Evolutionary conservation across 305 asterid species (phyloP), one percentile per base, ranked within the genome.

Genomic region (Fraxinus baroniana): DNA sequence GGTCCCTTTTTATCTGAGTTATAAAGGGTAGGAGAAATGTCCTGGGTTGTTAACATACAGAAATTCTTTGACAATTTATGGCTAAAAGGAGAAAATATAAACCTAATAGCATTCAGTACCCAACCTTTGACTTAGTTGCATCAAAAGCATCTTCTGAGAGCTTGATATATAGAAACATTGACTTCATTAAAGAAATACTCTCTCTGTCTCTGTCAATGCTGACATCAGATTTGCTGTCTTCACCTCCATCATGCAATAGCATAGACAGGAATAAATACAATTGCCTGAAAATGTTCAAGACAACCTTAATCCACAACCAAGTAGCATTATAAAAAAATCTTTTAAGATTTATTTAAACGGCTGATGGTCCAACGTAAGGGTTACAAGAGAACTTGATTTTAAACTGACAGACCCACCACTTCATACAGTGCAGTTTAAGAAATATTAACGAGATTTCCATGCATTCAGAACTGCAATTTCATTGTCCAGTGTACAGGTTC

Each of bases 181-280:
- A 91, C 81, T 87, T 79, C 83, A 97, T 80, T 73, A 88, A 80
- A 28, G 93, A 89, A 81, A 91, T 78, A 76, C 91, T 91, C 81
- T 92, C 98, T 90, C 89, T 91, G 82, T 93, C 94, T 89, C 87
- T 95, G 91, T 86, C 91, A 81, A 74, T 76, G 85, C 66, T 84
- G 86, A 76, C 85, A 85, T 90, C 94, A 80, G 94, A 84, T 86
- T 93, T 93, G 17, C 93, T 90, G 62, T 92, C 98, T 85, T 89
- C 96, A 77, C 92, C 95, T 80, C 92, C 97, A 77, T 89, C 97
- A 77, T 89, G 93, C 88, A 93, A 87, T 89, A 97, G 91, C 98
- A 91, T 90, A 70, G 99, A 95, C 81, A 97, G 92, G 89, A 97
- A 91, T 77, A 91, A 77, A 83, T 92, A 82, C 88, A 93, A 85